Evolutionary conservation across 116 monocot species (phyloP), one percentile per base, ranked within the genome.

Genomic region (Papilionanthe hybrid): DNA sequence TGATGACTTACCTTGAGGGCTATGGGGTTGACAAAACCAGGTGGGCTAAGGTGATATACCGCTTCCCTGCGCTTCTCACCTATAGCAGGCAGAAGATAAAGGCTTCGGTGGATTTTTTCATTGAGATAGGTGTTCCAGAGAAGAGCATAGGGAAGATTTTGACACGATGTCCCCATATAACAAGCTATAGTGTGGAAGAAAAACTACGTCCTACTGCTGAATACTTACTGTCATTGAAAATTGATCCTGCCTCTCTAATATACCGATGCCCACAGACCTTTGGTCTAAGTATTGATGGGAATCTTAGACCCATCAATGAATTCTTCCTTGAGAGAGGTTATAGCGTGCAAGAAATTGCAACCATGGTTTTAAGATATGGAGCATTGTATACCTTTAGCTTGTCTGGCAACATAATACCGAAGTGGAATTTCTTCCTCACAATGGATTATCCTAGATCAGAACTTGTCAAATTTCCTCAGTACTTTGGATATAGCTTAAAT

Each of bases 401-500:
- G 86, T 42, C 67, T 20, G 89, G 84, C 10, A 99, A 95, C 58
- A 37, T 99, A 83, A 77, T 68, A 20, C 99, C 99, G 3, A 99
- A 99, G 79, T 99, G 95, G 93, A 80, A 93, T 12, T 99, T 76
- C 75, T 99, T 99, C 84, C 80, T 88, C 50, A 89, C 86, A 6
- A 93, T 88, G 91, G 90, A 83, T 9, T 99, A 95, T 49, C 91
- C 95, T 9, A 77, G 76, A 45, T 86, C 87, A 9, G 99, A 99
- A 82, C 90, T 99, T 22, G 85, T 95, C 19, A 95, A 99, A 76
- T 99, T 99, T 60, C 99, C 99, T 41, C 95, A 99, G 9, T 99
- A 90, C 73, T 99, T 95, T 83, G 90, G 95, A 0, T 95, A 99
- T 68, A 91, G 90, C 63, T 87, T 95, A 77, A 87, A 88, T 82